Evolutionary conservation across 805 yeast species (phyloP).

Genomic region (Lipomyces spencermartinsiae): DNA sequence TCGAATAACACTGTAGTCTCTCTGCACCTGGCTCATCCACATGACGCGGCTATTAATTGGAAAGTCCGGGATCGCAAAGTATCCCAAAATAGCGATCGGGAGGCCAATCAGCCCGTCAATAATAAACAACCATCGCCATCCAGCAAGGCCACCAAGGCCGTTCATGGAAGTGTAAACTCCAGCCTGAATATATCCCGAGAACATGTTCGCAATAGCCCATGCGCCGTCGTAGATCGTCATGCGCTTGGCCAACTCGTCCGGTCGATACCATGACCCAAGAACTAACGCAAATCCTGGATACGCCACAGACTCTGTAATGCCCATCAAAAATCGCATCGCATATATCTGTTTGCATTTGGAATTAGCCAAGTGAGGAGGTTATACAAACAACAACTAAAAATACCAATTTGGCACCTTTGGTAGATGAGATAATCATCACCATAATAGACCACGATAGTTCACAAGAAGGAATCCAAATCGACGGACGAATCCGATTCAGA

Average conservation of each 20-base stretch:
- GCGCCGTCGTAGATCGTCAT: slow-evolving; percentile 66
- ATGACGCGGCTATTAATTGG: slow-evolving; percentile 58
- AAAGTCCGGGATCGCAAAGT: slow-evolving; percentile 65
- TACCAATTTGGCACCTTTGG: slow-evolving; percentile 29
- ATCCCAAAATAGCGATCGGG: slow-evolving; percentile 32
- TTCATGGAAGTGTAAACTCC: slow-evolving; percentile 56
- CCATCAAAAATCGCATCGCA: slow-evolving; percentile 26
- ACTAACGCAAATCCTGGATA: slow-evolving; percentile 55
- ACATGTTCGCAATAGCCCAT: slow-evolving; percentile 65
- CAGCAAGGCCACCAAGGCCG: slow-evolving; percentile 60
- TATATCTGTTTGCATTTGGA: slow-evolving; percentile 49
- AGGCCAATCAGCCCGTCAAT: slow-evolving; percentile 35
- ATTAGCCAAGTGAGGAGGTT: slow-evolving; percentile 35
- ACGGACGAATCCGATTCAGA: slow-evolving; percentile 42
- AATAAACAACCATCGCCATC: slow-evolving; percentile 58
- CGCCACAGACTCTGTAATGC: slow-evolving; percentile 59
- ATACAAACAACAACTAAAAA: neutral
- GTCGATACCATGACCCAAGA: slow-evolving; percentile 55
- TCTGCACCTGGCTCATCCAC: slow-evolving; percentile 50
- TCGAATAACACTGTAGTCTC: slow-evolving; percentile 24
- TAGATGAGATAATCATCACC: slow-evolving; percentile 52
- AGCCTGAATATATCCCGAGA: slow-evolving; percentile 68
- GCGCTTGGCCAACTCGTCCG: slow-evolving; percentile 64
- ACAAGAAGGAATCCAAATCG: slow-evolving; percentile 50
- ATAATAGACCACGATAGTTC: slow-evolving; percentile 55